phyloP scores from a whole-genome alignment of 352 stramenopile genomes.

The Plasmopara halstedii region DNA sequence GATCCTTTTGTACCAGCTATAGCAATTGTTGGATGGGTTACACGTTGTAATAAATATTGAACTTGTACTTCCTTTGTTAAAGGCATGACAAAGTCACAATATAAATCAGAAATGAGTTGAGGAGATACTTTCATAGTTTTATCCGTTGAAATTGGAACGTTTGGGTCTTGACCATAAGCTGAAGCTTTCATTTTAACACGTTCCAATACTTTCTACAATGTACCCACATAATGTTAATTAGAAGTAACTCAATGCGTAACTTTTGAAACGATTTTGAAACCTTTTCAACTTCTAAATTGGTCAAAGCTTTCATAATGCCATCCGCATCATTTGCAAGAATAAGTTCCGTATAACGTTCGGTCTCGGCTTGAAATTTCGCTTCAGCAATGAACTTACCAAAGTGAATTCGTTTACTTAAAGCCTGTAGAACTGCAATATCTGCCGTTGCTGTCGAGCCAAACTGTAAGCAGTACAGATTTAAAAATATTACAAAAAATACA shows the following conservation, averaged over 20 bases:
- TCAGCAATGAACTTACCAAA: conserved; percentile 98
- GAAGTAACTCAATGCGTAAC: neutral
- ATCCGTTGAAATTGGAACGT: conserved; percentile 26
- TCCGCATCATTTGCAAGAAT: conserved; percentile 89
- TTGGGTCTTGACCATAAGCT: conserved; percentile 90
- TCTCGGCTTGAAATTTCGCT: conserved; percentile 93
- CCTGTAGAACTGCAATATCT: conserved; percentile 92
- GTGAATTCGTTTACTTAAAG: conserved; percentile 95
- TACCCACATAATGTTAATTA: neutral
- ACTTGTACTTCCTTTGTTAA: conserved; percentile 99
- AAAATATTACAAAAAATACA: neutral
- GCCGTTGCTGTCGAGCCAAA: conserved; percentile 77
- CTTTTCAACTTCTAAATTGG: conserved; percentile 91
- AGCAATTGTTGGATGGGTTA: conserved; percentile 71
- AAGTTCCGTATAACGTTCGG: conserved; percentile 88
- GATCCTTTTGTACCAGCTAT: conserved; percentile 60
- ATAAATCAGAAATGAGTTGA: conserved; percentile 94
- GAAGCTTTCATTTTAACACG: conserved; percentile 94
- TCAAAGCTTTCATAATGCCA: conserved; percentile 95
- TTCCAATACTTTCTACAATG: conserved; percentile 72
- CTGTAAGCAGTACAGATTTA: conserved; percentile 17
- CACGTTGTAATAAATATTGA: conserved; percentile 77
- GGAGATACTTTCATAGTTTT: conserved; percentile 92
- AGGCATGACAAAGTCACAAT: conserved; percentile 97
- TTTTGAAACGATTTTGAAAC: conserved; percentile 19